Percentiles rank a stretch among this genome's conserved stretches.
Conservation (phyloP, 2,329 filamentous ascomycete species). For the Mariannaea elegans region DNA sequence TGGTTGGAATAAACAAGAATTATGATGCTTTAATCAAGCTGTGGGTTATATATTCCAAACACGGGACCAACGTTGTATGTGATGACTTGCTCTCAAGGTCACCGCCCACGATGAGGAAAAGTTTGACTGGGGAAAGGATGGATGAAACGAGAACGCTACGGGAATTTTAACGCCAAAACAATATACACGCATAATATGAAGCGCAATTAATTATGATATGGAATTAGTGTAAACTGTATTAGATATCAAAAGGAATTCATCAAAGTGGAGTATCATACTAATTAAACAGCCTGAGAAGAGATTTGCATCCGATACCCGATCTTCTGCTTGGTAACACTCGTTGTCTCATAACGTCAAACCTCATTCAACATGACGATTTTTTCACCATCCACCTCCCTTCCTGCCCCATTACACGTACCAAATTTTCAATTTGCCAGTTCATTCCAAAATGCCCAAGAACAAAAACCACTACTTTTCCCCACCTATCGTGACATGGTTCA, state of each 20-base stretch:
- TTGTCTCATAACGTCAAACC: background rate
- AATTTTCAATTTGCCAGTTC: background rate
- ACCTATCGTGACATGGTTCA: background rate
- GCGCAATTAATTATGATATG: background rate
- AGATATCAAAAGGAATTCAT: background rate
- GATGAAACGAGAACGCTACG: too few relatives aligned
- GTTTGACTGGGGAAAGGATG: too few relatives aligned
- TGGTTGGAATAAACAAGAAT: constrained; percentile 12
- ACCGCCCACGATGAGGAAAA: too few relatives aligned
- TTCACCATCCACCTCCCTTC: too few relatives aligned
- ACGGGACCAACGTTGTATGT: too few relatives aligned
- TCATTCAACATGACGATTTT: background rate
- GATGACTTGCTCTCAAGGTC: too few relatives aligned
- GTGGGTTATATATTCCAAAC: constrained; percentile 9
- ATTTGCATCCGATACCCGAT: background rate
- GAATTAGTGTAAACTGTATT: too few relatives aligned
- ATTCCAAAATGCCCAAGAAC: background rate
- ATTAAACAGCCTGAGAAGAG: constrained; percentile 4
- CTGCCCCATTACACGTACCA: background rate
- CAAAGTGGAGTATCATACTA: background rate
- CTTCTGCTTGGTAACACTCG: background rate
- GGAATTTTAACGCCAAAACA: too few relatives aligned
- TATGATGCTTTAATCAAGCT: background rate
- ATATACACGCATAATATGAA: too few relatives aligned
- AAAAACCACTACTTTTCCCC: constrained; percentile 17